Base-by-base conservation (phyloP, 495 filamentous ascomycete genomes). In the Lepraria neglecta region DNA sequence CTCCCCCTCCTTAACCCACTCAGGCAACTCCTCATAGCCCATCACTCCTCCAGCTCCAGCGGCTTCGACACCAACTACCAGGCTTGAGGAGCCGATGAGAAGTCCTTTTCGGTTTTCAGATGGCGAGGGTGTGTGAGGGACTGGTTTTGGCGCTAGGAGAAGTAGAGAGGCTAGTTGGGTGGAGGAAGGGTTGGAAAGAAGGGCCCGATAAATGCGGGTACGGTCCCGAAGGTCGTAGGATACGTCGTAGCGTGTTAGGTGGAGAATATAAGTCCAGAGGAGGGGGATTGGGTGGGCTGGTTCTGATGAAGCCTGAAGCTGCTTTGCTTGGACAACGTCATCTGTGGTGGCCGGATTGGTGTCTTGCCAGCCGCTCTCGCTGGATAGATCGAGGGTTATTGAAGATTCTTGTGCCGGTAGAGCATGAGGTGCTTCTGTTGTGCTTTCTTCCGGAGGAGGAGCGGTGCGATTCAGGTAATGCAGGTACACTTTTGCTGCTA, bases 181-280 rank as follows among this genome's bases (percentile, higher is more conserved):
- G 9, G 81, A 84, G 6, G 80, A 78, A 0, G 92, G 89, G 12
- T 82, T 82, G 24, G 82, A 80, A 1, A 98, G 82, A 4, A 98
- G 81, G 2, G 87, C 83, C 64, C 89, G 91, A 74, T 95, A 97
- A 31, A 96, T 75, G 9, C 94, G 82, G 2, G 91, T 83, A 24
- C 94, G 88, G 67, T 97, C 94, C 44, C 94, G 90, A 5, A 97
- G 83, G 68, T 96, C 91, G 71, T 97, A 98, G 4, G 92, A 96
- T 0, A 86, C 88, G 65, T 96, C 92, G 69, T 97, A 98, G 62
- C 94, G 84, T 14, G 86, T 87, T 7, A 98, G 80, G 40, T 92
- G 83, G 6, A 94, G 78, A 50, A 92, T 83, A 68, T 98, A 95
- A 24, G 80, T 79, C 85, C 89, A 97, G 15, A 98, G 80, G 24